Evolutionary conservation across 192 early-diverging fungal species (phyloP).

Genomic region (Gaertneriomyces semiglobifer): DNA sequence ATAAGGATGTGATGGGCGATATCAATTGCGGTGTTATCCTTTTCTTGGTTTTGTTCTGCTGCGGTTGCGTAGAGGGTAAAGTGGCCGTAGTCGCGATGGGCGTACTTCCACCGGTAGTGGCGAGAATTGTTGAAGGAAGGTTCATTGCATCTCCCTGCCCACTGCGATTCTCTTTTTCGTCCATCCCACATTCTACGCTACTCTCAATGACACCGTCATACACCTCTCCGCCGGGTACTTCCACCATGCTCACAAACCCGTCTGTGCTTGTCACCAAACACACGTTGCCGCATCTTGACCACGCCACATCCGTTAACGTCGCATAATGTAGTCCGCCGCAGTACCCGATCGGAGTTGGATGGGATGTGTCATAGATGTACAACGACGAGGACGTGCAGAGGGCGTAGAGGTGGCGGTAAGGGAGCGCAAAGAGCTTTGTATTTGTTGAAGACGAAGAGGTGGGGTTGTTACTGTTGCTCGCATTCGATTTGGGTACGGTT

Average conservation of each 20-base stretch:
- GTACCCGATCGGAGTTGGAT: constrained; percentile 63
- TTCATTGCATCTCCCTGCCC: no score
- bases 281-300: constrained; percentile 48
- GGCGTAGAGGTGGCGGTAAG: constrained; percentile 79
- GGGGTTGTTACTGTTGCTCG: constrained; percentile 2
- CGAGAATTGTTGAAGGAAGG: no score
- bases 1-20: no score
- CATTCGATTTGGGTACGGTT: constrained; percentile 2
- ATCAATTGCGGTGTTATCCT: no score
- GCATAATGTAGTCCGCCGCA: constrained; percentile 83
- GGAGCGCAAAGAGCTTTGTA: constrained; percentile 30
- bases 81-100: no score
- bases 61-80: no score
- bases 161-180: no score
- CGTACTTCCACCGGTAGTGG: no score
- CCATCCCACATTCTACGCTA: no score
- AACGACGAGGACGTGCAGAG: constrained; percentile 81
- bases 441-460: not conserved
- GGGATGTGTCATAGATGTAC: constrained; percentile 82
- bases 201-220: no score
- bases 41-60: no score
- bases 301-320: constrained; percentile 83
- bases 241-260: constrained; percentile 53
- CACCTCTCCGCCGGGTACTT: no score
- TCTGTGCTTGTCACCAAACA: constrained; percentile 72